Conservation (phyloP, 768 basidiomycete species). For the Pleurotus cornucopiae region DNA sequence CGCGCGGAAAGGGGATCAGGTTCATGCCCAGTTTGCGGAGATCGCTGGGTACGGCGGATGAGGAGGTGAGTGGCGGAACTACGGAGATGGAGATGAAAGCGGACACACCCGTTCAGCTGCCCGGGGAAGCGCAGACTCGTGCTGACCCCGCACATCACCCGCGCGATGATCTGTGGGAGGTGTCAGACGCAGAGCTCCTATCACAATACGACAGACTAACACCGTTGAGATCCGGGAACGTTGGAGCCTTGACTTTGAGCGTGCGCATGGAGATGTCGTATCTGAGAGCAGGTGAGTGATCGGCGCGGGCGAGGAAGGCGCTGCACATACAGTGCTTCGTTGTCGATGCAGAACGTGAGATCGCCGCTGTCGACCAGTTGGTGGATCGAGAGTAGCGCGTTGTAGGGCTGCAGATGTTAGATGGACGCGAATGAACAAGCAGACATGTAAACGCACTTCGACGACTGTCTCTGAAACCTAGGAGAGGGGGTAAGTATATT, state of each 20-base stretch:
- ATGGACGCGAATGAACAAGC: slow-evolving; percentile 37
- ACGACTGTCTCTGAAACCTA: slow-evolving; percentile 53
- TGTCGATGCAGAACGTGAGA: slow-evolving; percentile 80
- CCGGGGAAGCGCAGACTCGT: slow-evolving; percentile 93
- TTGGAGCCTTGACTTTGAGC: slow-evolving; percentile 60
- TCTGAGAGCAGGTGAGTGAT: slow-evolving; percentile 27
- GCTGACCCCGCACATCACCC: slow-evolving; percentile 93
- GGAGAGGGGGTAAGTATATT: background rate
- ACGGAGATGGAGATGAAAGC: background rate
- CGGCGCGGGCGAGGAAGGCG: background rate
- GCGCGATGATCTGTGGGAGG: slow-evolving; percentile 58
- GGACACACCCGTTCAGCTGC: slow-evolving; percentile 74
- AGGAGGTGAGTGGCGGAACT: background rate
- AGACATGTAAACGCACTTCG: slow-evolving; percentile 55
- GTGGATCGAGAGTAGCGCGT: slow-evolving; percentile 78
- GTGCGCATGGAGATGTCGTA: slow-evolving; percentile 69
- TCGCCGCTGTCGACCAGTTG: slow-evolving; percentile 90
- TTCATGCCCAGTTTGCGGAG: slow-evolving; percentile 91
- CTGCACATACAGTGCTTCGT: slow-evolving; percentile 70
- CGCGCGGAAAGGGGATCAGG: slow-evolving; percentile 93
- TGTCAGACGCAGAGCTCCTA: background rate
- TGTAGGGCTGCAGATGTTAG: slow-evolving; percentile 71
- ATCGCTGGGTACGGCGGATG: slow-evolving; percentile 43
- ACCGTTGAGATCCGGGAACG: slow-evolving; percentile 64
- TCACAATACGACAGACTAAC: slow-evolving; percentile 30